phyloP scores from a whole-genome alignment of 257 asterid species.

The Solanum acaule region DNA sequence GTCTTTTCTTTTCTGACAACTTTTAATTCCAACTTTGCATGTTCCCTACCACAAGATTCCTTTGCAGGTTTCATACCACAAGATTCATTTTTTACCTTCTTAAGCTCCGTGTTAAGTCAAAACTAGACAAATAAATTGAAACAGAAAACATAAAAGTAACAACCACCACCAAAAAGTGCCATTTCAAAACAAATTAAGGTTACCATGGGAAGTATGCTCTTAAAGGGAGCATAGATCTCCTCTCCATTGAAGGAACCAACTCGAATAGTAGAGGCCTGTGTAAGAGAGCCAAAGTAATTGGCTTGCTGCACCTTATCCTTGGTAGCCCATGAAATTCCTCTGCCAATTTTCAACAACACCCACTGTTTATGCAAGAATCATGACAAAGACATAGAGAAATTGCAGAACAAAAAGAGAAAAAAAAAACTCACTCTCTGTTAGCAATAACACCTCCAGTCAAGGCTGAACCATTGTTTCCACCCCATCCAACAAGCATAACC shows the following conservation, averaged over 20 bases:
- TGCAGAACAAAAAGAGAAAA: no score
- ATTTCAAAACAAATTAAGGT: neutral
- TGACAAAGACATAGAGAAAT: neutral
- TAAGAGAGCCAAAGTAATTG: constrained; percentile 87
- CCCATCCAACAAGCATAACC: constrained; percentile 99
- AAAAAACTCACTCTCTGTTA: constrained; percentile 70
- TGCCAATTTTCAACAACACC: constrained; percentile 11
- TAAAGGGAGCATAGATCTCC: constrained; percentile 96
- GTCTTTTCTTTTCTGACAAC: neutral
- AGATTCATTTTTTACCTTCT: neutral
- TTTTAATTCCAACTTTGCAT: neutral
- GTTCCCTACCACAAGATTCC: neutral
- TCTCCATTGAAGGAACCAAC: constrained; percentile 96
- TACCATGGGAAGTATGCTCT: constrained; percentile 96
- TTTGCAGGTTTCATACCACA: neutral
- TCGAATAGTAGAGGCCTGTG: constrained; percentile 87
- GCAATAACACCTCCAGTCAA: constrained; percentile 95
- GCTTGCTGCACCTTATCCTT: constrained; percentile 95
- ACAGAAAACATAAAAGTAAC: neutral
- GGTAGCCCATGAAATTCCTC: constrained; percentile 99
- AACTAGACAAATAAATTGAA: neutral
- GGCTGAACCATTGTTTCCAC: constrained; percentile 95
- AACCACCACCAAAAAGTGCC: neutral
- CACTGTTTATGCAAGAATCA: neutral
- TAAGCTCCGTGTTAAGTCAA: no score